Evolutionary conservation across 148 eudicot genomes (phyloP), one percentile per base, ranked within the genome.

Genomic region (Chenopodium album): DNA sequence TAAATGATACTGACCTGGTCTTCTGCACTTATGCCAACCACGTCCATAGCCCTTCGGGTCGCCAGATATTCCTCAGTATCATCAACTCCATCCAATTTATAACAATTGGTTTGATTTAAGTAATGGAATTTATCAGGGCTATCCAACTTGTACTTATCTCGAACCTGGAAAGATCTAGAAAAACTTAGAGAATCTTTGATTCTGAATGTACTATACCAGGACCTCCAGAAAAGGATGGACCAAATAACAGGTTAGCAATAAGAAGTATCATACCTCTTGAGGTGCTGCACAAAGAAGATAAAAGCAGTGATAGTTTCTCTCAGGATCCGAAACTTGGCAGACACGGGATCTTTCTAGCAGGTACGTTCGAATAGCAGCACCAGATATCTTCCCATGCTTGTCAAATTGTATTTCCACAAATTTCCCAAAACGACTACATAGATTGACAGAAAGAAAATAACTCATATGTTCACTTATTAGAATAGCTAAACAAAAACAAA

Each of bases 361-460:
- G 85, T 96, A 96, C 68, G 99, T 96, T 62, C 99, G 86, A 65
- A 96, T 86, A 83, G 99, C 99, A 75, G 99, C 99, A 75, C 99
- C 99, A 72, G 98, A 96, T 84, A 96, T 96, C 86, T 94, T 96
- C 78, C 95, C 94, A 79, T 86, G 83, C 86, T 90, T 96, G 87
- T 94, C 98, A 86, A 96, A 96, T 79, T 96, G 99, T 62, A 96
- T 92, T 90, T 96, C 99, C 71, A 96, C 99, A 77, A 96, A 96
- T 84, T 96, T 96, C 81, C 99, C 99, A 81, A 96, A 96, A 80
- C 99, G 99, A 91, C 99, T 96, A 72, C 76, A 84, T 86, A 69
- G 20, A 23, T 46, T 66, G 75, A 76, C 77, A 82, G 26, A 65
- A 65, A 50, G 34, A 71, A 84, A 81, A 63, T 78, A 31, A 72